phyloP scores from a whole-genome alignment of 495 filamentous ascomycete species.

The Daldinia decipiens region DNA sequence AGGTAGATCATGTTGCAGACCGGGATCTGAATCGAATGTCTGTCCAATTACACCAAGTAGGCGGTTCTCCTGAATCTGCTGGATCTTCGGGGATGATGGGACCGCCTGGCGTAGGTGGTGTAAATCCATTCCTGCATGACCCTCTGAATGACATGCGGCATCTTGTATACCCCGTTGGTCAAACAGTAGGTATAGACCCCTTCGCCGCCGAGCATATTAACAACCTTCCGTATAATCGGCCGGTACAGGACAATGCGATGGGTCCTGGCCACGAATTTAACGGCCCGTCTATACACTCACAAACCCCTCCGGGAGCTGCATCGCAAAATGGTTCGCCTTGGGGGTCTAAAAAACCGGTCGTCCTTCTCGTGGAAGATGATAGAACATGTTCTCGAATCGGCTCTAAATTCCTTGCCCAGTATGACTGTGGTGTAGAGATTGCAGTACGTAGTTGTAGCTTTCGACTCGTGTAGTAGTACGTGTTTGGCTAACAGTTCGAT shows the following conservation, averaged over 20 bases:
- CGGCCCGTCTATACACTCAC: conserved; percentile 41
- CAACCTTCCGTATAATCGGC: conserved; percentile 84
- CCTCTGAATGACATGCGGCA: conserved; percentile 75
- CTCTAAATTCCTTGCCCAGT: conserved; percentile 89
- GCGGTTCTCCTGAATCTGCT: conserved; percentile 59
- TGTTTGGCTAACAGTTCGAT: conserved; percentile 46
- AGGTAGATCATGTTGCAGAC: conserved; percentile 81
- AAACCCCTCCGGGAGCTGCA: conserved; percentile 43
- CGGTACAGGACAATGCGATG: conserved; percentile 49
- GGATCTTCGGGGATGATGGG: conserved; percentile 58
- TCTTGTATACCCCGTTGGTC: conserved; percentile 89
- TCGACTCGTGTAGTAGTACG: conserved; percentile 5
- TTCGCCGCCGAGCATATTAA: conserved; percentile 93
- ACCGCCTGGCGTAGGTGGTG: conserved; percentile 48
- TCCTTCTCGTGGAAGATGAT: conserved; percentile 96
- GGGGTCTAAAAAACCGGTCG: conserved; percentile 80
- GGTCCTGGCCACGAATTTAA: conserved; percentile 41
- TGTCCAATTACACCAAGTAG: conserved; percentile 72
- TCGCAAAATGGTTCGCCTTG: conserved; percentile 61
- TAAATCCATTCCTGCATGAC: conserved; percentile 56
- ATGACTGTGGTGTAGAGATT: conserved; percentile 88
- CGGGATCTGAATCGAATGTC: conserved; percentile 79
- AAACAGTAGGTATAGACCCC: conserved; percentile 90
- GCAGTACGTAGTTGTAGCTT: conserved; percentile 71
- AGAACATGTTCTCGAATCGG: conserved; percentile 93